These are phyloP conservation scores for Cubamyces sp. DNA, from an alignment of 768 basidiomycete species.

Conservation along the genomic window DNA sequence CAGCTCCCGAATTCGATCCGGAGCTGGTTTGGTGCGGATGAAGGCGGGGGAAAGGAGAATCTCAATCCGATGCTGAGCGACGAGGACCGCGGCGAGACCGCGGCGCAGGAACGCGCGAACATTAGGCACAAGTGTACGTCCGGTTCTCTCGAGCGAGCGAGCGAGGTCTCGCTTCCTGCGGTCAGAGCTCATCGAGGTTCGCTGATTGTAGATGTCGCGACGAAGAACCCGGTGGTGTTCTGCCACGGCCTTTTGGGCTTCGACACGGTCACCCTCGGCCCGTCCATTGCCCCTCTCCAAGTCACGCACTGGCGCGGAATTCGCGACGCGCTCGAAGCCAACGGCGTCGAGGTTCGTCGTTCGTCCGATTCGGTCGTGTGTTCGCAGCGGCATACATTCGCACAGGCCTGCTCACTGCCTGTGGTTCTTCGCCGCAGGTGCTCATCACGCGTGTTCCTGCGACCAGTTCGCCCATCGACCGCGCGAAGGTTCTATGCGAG, in stretches of 20 bases:
- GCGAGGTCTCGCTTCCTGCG: not conserved
- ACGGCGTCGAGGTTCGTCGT: constrained; percentile 64
- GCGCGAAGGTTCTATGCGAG: constrained; percentile 88
- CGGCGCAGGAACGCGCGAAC: constrained; percentile 28
- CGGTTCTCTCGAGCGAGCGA: not conserved
- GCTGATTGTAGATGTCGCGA: constrained; percentile 62
- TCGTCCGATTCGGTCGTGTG: no score
- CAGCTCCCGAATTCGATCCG: constrained; percentile 26
- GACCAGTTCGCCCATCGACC: constrained; percentile 83
- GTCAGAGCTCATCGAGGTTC: not conserved
- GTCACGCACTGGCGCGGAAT: constrained; percentile 98
- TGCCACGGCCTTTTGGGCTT: constrained; percentile 95
- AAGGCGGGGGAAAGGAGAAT: constrained; percentile 26
- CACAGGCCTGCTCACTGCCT: not conserved
- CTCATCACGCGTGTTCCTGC: constrained; percentile 94
- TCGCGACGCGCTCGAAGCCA: constrained; percentile 86
- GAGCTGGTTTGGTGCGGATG: constrained; percentile 32
- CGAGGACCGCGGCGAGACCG: constrained; percentile 28
- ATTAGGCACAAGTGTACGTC: constrained; percentile 33
- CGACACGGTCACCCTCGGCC: constrained; percentile 81
- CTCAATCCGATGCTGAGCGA: constrained; percentile 30
- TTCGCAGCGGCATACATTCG: not conserved
- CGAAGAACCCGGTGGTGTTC: constrained; percentile 87
- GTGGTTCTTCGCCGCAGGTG: constrained; percentile 42
- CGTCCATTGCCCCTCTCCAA: constrained; percentile 75